Conservation (phyloP, 2,329 filamentous ascomycete genomes). For the Sclerotinia glacialis region DNA sequence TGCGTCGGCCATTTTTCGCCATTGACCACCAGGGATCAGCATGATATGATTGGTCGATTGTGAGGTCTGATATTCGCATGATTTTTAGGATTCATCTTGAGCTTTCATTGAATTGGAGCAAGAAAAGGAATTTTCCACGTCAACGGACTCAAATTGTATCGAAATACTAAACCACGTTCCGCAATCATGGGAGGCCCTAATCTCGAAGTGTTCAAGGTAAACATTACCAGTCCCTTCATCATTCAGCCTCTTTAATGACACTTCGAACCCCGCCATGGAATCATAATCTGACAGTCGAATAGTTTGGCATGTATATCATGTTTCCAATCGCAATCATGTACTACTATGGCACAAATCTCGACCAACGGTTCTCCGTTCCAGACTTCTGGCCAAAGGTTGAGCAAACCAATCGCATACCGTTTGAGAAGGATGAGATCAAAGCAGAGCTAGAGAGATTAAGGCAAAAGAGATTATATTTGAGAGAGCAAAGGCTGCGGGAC, state of each 20-base stretch:
- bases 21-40: neutral
- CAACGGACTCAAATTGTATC: slow-evolving; percentile 1
- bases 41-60: slow-evolving; percentile 14
- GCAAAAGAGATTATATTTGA: slow-evolving; percentile 37
- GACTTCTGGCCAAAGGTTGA: slow-evolving; percentile 90
- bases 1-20: neutral
- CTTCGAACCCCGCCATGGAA: slow-evolving; percentile 26
- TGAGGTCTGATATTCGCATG: neutral
- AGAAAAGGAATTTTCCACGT: neutral
- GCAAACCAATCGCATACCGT: slow-evolving; percentile 72
- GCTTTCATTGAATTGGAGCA: neutral
- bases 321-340: slow-evolving; percentile 99
- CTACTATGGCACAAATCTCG: slow-evolving; percentile 98
- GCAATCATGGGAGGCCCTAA: slow-evolving; percentile 74
- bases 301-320: slow-evolving; percentile 99
- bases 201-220: slow-evolving; percentile 91
- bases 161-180: neutral
- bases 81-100: slow-evolving; percentile 3
- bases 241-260: slow-evolving; percentile 12
- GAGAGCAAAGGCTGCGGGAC: slow-evolving; percentile 39
- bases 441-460: slow-evolving; percentile 53
- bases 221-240: slow-evolving; percentile 26
- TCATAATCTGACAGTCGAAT: slow-evolving; percentile 12
- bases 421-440: slow-evolving; percentile 77
- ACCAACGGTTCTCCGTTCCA: slow-evolving; percentile 81